Evolutionary conservation across 2,329 filamentous ascomycete genomes (phyloP).

Genomic region (Neospermospora avenae): DNA sequence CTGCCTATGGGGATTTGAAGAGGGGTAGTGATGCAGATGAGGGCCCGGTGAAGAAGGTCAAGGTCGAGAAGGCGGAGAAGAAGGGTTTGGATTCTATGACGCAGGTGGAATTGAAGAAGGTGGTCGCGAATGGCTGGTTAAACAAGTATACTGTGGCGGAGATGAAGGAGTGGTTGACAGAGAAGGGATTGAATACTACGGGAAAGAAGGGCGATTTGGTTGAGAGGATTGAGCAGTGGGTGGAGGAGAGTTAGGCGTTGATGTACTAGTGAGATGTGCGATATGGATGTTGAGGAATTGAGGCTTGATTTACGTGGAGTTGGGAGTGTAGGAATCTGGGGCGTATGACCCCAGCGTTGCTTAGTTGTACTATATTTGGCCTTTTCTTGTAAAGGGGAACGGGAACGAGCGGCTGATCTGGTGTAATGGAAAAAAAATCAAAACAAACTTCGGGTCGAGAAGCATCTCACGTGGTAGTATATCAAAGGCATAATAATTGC

Average conservation of each 20-base stretch:
- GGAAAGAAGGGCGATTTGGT: slow-evolving; percentile 32
- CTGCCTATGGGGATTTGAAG: slow-evolving; percentile 38
- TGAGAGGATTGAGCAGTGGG: slow-evolving; percentile 28
- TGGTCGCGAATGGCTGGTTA: slow-evolving; percentile 16
- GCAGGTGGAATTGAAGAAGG: slow-evolving; percentile 22
- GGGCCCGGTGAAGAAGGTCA: slow-evolving; percentile 21
- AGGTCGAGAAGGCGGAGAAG: slow-evolving; percentile 14
- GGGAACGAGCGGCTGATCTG: neutral
- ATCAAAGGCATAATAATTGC: neutral
- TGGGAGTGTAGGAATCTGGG: slow-evolving; percentile 1
- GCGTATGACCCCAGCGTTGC: neutral
- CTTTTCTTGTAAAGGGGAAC: neutral
- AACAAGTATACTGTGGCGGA: slow-evolving; percentile 24
- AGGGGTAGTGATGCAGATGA: slow-evolving; percentile 41
- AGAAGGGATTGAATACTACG: slow-evolving; percentile 21
- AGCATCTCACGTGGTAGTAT: neutral
- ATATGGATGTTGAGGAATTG: slow-evolving; percentile 11
- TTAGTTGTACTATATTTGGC: neutral
- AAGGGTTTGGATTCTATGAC: slow-evolving; percentile 20
- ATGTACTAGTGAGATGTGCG: neutral
- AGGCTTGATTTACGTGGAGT: neutral
- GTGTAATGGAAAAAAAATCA: neutral
- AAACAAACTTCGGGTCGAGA: neutral
- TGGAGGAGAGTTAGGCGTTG: slow-evolving; percentile 21
- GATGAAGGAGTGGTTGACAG: slow-evolving; percentile 25